These are phyloP conservation scores for Verticillium dahliae DNA, from an alignment of 2,329 filamentous ascomycete genomes.

Conservation along the genomic window DNA sequence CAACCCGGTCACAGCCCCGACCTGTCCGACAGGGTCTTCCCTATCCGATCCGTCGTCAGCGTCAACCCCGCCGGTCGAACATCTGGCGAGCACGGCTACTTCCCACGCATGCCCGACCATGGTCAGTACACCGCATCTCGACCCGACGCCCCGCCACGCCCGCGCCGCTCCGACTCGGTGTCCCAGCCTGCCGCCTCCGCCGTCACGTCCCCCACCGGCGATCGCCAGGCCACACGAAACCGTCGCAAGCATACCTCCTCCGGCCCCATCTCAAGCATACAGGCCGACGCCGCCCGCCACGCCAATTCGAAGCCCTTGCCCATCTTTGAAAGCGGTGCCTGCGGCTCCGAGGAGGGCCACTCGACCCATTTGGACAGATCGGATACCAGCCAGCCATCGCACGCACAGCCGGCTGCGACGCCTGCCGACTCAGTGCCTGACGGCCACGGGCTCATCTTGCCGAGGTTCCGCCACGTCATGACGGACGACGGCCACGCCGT, in stretches of 20 bases:
- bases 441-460: slow-evolving; percentile 43
- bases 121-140: slow-evolving; percentile 23
- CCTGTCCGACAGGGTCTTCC: slow-evolving; percentile 60
- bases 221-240: slow-evolving; percentile 10
- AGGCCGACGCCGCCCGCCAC: slow-evolving; percentile 34
- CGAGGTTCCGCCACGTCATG: slow-evolving; percentile 71
- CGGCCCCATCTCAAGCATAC: slow-evolving; percentile 36
- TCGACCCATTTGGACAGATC: neutral
- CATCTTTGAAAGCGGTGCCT: slow-evolving; percentile 14
- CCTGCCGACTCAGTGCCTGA: slow-evolving; percentile 2
- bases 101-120: slow-evolving; percentile 23
- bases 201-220: slow-evolving; percentile 9
- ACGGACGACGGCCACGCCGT: slow-evolving; percentile 75
- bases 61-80: slow-evolving; percentile 50
- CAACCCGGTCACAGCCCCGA: slow-evolving; percentile 28
- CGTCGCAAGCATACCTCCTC: slow-evolving; percentile 27
- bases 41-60: slow-evolving; percentile 73
- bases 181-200: slow-evolving; percentile 6
- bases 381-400: neutral
- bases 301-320: slow-evolving; percentile 24
- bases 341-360: slow-evolving; percentile 20
- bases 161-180: slow-evolving; percentile 4
- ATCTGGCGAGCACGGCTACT: slow-evolving; percentile 30
- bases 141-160: slow-evolving; percentile 13
- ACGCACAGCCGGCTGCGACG: neutral